Conservation (phyloP, 2,329 filamentous ascomycete species). For the Cladobotryum mycophilum region DNA sequence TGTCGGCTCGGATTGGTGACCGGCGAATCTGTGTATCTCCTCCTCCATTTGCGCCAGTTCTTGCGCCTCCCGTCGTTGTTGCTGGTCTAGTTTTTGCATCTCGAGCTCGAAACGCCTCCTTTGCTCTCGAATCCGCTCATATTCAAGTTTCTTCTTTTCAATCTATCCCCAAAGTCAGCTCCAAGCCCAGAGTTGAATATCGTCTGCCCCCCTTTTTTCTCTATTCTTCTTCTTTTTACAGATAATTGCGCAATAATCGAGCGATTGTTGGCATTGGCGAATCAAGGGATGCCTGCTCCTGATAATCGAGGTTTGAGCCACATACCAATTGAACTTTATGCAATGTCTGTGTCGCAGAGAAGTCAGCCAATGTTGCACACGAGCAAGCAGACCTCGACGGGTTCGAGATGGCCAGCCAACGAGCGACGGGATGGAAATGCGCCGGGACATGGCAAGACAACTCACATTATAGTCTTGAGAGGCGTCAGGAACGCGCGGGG, state of each 20-base stretch:
- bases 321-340: conserved; percentile 75
- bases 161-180: conserved; percentile 54
- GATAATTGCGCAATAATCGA: too few relatives aligned
- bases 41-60: conserved; percentile 82
- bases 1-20: conserved; percentile 88
- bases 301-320: conserved; percentile 10
- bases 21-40: conserved; percentile 59
- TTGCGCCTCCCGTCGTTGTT: conserved; percentile 74
- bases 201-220: too few relatives aligned
- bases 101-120: conserved; percentile 85
- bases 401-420: background rate
- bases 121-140: conserved; percentile 84
- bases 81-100: conserved; percentile 82
- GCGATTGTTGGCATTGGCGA: too few relatives aligned
- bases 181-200: background rate
- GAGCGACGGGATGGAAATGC: background rate
- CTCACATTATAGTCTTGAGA: conserved; percentile 43
- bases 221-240: too few relatives aligned
- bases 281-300: too few relatives aligned
- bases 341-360: conserved; percentile 42
- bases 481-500: conserved; percentile 41
- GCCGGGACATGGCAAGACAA: conserved; percentile 11
- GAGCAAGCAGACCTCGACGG: background rate
- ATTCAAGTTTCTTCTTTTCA: conserved; percentile 89
- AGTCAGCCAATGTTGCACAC: conserved; percentile 10